Percentiles rank a stretch among this genome's conserved stretches.
Evolutionary conservation across 2,329 filamentous ascomycete genomes (phyloP).

Genomic region (Tolypocladium ophioglossoides): DNA sequence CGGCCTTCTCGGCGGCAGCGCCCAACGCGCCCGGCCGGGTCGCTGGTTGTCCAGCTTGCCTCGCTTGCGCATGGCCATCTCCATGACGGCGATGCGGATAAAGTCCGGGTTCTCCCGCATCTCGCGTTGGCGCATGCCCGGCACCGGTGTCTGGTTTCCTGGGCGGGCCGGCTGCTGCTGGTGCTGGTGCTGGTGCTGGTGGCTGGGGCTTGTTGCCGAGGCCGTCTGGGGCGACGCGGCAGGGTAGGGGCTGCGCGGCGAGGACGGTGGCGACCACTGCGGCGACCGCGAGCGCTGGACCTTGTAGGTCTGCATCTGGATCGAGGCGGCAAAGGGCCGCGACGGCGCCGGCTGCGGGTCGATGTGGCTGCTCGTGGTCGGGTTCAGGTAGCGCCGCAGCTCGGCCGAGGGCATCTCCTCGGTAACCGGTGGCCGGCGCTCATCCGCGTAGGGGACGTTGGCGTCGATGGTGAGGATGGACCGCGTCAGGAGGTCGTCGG

Average conservation of each 20-base stretch:
- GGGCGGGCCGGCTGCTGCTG: conserved; percentile 7
- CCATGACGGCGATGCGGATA: conserved; percentile 60
- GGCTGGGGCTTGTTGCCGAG: conserved; percentile 18
- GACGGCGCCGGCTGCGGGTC: conserved; percentile 17
- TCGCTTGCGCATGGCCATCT: conserved; percentile 58
- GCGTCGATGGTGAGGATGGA: conserved; percentile 59
- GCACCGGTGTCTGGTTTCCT: conserved; percentile 15
- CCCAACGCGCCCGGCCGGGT: conserved; percentile 57
- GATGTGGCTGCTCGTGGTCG: conserved; percentile 34
- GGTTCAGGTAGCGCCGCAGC: conserved; percentile 57
- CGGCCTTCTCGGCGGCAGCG: conserved; percentile 53
- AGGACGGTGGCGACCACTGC: conserved; percentile 22
- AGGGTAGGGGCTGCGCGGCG: conserved; percentile 20
- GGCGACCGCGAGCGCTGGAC: conserved; percentile 37
- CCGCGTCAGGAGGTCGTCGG: conserved; percentile 56
- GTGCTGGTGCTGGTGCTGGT: conserved; percentile 11
- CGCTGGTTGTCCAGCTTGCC: conserved; percentile 57
- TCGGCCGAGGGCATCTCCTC: conserved; percentile 56
- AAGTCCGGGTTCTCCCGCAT: conserved; percentile 62
- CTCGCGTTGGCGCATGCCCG: conserved; percentile 50
- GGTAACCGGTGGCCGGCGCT: conserved; percentile 51
- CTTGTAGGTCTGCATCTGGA: conserved; percentile 64
- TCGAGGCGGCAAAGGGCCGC: conserved; percentile 48
- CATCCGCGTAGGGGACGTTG: conserved; percentile 55
- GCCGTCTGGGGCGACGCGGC: conserved; percentile 18